Percentiles rank a stretch among this genome's conserved stretches.
Evolutionary conservation across 352 stramenopile species (phyloP).

Genomic region (Halophytophthora polymorphica): DNA sequence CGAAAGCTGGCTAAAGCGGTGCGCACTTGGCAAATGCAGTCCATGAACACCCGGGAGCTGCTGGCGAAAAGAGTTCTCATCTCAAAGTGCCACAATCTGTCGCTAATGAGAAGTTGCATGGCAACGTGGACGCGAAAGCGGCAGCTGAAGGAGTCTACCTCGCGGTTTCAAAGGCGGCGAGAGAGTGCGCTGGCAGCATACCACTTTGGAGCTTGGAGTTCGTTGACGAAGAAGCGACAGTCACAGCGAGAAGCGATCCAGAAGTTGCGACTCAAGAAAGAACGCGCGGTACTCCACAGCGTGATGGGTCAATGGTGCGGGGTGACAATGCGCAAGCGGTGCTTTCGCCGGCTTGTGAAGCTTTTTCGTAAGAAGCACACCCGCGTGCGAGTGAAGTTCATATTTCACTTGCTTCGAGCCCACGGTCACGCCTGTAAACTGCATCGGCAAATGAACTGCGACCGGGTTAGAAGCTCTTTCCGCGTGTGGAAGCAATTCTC

Average conservation of each 20-base stretch:
- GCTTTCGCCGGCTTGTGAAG: conserved; percentile 34
- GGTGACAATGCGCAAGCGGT: conserved; percentile 26
- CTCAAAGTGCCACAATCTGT: conserved; percentile 5
- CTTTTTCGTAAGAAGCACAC: conserved; percentile 40
- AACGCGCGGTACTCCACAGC: conserved; percentile 3
- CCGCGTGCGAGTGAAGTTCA: conserved; percentile 5
- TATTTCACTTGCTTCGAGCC: conserved; percentile 21
- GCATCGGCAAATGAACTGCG: conserved; percentile 6
- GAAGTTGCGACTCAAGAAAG: conserved; percentile 1
- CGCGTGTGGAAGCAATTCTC: conserved; percentile 16
- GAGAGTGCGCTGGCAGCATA: conserved; percentile 4
- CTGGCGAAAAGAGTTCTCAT: conserved; percentile 3
- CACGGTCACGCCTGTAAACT: conserved; percentile 6
- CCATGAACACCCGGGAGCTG: neutral
- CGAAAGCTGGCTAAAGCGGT: conserved; percentile 6
- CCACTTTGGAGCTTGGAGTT: conserved; percentile 16
- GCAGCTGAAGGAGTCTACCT: conserved; percentile 5
- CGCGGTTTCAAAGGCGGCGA: conserved; percentile 3
- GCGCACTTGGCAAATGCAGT: conserved; percentile 2
- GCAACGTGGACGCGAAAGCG: conserved; percentile 11
- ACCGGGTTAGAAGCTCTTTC: conserved; percentile 7
- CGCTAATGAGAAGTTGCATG: conserved; percentile 5
- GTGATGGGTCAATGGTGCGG: conserved; percentile 26
- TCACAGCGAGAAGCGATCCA: conserved; percentile 3
- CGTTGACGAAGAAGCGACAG: conserved; percentile 4